These are phyloP conservation scores for Phytophthora aleatoria DNA, from an alignment of 352 stramenopile species.

Conservation along the genomic window DNA sequence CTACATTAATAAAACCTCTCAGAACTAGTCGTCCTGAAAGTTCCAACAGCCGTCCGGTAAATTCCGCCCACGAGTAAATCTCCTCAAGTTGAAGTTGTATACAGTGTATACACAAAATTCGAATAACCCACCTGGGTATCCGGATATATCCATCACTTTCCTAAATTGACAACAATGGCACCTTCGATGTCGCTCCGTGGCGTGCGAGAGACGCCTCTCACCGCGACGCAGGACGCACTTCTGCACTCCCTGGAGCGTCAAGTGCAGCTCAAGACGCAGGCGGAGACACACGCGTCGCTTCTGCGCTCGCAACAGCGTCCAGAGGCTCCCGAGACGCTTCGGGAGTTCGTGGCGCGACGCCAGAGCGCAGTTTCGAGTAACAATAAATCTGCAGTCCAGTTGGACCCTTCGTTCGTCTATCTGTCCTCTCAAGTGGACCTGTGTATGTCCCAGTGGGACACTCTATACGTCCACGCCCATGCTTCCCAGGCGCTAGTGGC, in stretches of 20 bases:
- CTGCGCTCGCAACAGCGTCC: constrained; percentile 29
- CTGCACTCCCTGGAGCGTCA: constrained; percentile 64
- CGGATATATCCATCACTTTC: background rate
- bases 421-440: constrained; percentile 42
- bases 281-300: constrained; percentile 47
- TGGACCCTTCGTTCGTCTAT: constrained; percentile 31
- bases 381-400: background rate
- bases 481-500: constrained; percentile 68
- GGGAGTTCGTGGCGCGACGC: constrained; percentile 42
- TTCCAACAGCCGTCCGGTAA: too few species aligned
- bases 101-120: too few species aligned
- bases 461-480: constrained; percentile 59
- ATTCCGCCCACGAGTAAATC: too few species aligned
- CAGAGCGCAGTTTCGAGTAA: constrained; percentile 1
- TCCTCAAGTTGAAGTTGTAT: too few species aligned
- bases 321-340: constrained; percentile 37
- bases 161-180: constrained; percentile 1
- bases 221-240: constrained; percentile 50
- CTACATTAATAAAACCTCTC: too few species aligned
- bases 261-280: constrained; percentile 59
- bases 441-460: constrained; percentile 44
- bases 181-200: constrained; percentile 2
- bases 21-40: too few species aligned
- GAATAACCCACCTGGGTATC: too few species aligned
- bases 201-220: constrained; percentile 55